These are phyloP conservation scores for Sarcodon aspratus DNA, from an alignment of 768 basidiomycete genomes.

Conservation along the genomic window DNA sequence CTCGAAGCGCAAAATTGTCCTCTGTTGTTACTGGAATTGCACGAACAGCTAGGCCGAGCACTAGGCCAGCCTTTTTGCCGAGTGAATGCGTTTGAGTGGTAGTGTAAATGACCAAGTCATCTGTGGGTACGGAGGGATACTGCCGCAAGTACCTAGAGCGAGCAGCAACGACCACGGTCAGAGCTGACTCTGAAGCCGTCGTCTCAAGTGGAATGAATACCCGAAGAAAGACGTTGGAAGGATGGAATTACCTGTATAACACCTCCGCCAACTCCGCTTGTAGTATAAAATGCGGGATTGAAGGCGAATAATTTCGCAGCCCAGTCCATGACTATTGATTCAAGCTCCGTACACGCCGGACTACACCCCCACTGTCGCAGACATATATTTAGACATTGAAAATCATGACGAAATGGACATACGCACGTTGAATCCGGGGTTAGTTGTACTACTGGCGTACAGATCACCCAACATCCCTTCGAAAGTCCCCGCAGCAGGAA, in stretches of 20 bases:
- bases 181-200: constrained; percentile 74
- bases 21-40: constrained; percentile 53
- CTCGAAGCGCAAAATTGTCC: constrained; percentile 61
- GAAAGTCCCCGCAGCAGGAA: constrained; percentile 69
- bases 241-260: constrained; percentile 52
- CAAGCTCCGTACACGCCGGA: constrained; percentile 88
- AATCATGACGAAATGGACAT: not conserved
- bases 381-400: not conserved
- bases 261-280: constrained; percentile 66
- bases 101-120: constrained; percentile 72
- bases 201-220: constrained; percentile 30
- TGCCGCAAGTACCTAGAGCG: constrained; percentile 42
- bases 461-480: constrained; percentile 79
- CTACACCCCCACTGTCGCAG: constrained; percentile 66
- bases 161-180: constrained; percentile 74
- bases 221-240: too few relatives aligned
- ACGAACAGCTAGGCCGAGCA: constrained; percentile 68
- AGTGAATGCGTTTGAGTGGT: constrained; percentile 89
- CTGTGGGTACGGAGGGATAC: constrained; percentile 35
- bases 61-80: constrained; percentile 66
- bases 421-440: constrained; percentile 83
- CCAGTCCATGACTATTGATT: constrained; percentile 88
- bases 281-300: constrained; percentile 47
- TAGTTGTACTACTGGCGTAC: constrained; percentile 60
- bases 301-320: constrained; percentile 77